Conservation (phyloP, 2,329 filamentous ascomycete species). For the Aspergillus ochraceus region DNA sequence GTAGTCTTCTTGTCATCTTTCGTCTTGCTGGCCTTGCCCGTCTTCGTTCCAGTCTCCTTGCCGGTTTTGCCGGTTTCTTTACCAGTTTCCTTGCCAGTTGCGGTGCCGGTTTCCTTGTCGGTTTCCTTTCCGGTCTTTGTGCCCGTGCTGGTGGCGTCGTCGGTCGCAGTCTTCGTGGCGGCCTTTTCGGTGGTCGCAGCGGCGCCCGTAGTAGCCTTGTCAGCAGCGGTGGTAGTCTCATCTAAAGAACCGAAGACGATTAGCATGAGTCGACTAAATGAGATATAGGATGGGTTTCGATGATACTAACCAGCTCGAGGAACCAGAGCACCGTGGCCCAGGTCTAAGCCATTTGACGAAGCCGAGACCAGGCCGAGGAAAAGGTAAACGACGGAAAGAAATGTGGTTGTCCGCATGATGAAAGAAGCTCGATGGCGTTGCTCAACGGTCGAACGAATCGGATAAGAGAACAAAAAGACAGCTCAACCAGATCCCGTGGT, state of each 20-base stretch:
- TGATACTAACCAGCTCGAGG: conserved; percentile 28
- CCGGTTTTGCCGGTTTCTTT: conserved; percentile 5
- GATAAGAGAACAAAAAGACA: not conserved
- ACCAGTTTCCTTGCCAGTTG: conserved; percentile 10
- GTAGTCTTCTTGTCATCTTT: conserved; percentile 19
- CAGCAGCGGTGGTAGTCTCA: conserved; percentile 19
- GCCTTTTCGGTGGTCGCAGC: conserved; percentile 13
- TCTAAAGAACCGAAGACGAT: conserved; percentile 4
- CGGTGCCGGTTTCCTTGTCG: conserved; percentile 15
- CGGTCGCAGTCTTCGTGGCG: conserved; percentile 15
- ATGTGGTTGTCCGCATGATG: conserved; percentile 34
- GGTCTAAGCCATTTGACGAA: conserved; percentile 26
- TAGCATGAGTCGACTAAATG: conserved; percentile 3
- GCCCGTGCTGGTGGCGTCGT: conserved; percentile 17
- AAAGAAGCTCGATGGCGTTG: not conserved
- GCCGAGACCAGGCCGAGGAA: conserved; percentile 34
- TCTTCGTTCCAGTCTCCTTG: conserved; percentile 14
- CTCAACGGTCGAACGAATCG: not conserved
- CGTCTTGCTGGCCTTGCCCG: conserved; percentile 21
- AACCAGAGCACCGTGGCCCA: conserved; percentile 21
- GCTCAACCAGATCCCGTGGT: not conserved
- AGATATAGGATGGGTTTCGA: not conserved
- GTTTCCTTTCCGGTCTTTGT: conserved; percentile 13
- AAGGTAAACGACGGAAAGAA: conserved; percentile 34
- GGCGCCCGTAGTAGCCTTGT: conserved; percentile 19